Conservation (phyloP, 2,329 filamentous ascomycete genomes). For the Capronia coronata region DNA sequence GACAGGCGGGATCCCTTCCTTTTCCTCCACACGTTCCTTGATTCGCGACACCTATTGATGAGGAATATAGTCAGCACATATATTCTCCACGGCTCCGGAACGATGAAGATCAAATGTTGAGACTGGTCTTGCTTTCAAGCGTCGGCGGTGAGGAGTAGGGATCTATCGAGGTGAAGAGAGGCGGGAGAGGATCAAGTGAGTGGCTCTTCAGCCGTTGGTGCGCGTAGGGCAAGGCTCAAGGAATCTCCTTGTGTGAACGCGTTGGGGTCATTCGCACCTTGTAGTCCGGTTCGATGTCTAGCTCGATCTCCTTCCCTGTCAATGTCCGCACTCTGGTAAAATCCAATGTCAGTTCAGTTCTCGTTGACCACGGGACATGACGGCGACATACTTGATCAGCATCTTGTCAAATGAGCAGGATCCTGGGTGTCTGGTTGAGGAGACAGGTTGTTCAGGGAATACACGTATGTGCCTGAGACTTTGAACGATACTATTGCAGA, state of each 20-base stretch:
- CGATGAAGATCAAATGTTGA: no score
- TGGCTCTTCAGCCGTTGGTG: neutral
- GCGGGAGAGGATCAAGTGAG: no score
- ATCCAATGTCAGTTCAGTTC: slow-evolving; percentile 3
- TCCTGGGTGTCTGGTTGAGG: neutral
- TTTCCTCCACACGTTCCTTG: slow-evolving; percentile 98
- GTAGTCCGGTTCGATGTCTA: slow-evolving; percentile 91
- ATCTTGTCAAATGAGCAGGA: slow-evolving; percentile 3
- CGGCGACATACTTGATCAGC: slow-evolving; percentile 13
- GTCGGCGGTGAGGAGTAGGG: no score
- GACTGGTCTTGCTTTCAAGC: no score
- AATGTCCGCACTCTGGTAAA: slow-evolving; percentile 79
- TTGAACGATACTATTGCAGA: neutral
- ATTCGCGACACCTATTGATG: slow-evolving; percentile 74
- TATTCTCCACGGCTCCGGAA: neutral
- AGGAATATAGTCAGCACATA: neutral
- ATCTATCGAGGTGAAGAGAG: no score
- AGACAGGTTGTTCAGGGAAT: neutral
- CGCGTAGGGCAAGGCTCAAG: neutral
- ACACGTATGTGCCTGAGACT: neutral
- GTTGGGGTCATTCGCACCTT: slow-evolving; percentile 54
- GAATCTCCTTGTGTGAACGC: neutral
- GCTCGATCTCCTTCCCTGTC: slow-evolving; percentile 97
- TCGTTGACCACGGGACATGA: slow-evolving; percentile 1
- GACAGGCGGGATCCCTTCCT: slow-evolving; percentile 94